Conservation (phyloP, 768 basidiomycete species). For the Lentinula lateritia region DNA sequence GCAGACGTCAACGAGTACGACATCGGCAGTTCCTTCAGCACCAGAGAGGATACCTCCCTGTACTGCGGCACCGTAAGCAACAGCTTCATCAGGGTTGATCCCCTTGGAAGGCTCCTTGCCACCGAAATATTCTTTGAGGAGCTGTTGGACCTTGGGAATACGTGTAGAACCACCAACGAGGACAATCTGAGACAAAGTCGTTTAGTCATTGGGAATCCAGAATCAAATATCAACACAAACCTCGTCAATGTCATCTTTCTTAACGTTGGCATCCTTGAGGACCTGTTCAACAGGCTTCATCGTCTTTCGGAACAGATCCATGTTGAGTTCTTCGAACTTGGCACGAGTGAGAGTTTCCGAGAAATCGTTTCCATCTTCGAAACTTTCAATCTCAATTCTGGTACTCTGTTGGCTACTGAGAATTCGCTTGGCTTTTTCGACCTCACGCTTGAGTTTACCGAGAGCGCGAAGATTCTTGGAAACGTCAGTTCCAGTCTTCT, state of each 20-base stretch:
- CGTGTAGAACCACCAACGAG: slow-evolving; percentile 97
- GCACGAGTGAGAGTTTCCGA: slow-evolving; percentile 95
- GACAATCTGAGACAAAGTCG: slow-evolving; percentile 46
- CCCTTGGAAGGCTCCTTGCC: slow-evolving; percentile 97
- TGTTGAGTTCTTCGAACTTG: slow-evolving; percentile 98
- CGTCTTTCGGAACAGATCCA: slow-evolving; percentile 98
- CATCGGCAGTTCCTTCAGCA: slow-evolving; percentile 82
- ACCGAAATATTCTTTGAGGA: slow-evolving; percentile 95
- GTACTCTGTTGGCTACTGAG: slow-evolving; percentile 86
- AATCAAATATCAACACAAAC: slow-evolving; percentile 28
- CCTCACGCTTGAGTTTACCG: slow-evolving; percentile 89
- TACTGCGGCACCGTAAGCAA: slow-evolving; percentile 97
- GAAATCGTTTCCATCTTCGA: slow-evolving; percentile 96
- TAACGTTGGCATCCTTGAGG: slow-evolving; percentile 94
- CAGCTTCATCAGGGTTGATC: slow-evolving; percentile 99
- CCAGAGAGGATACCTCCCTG: slow-evolving; percentile 98
- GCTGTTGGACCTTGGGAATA: slow-evolving; percentile 98
- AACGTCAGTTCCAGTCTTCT: slow-evolving; percentile 85
- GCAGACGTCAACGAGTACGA: slow-evolving; percentile 95
- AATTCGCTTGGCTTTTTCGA: slow-evolving; percentile 94
- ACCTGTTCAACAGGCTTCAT: slow-evolving; percentile 99
- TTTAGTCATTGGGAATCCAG: too few species aligned
- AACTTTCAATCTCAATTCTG: slow-evolving; percentile 91
- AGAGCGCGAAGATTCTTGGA: slow-evolving; percentile 75
- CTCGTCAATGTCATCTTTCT: slow-evolving; percentile 96